Percentiles rank a stretch among this genome's conserved stretches.
Evolutionary conservation across 352 stramenopile species (phyloP).

Genomic region (Phytophthora cryptogea): DNA sequence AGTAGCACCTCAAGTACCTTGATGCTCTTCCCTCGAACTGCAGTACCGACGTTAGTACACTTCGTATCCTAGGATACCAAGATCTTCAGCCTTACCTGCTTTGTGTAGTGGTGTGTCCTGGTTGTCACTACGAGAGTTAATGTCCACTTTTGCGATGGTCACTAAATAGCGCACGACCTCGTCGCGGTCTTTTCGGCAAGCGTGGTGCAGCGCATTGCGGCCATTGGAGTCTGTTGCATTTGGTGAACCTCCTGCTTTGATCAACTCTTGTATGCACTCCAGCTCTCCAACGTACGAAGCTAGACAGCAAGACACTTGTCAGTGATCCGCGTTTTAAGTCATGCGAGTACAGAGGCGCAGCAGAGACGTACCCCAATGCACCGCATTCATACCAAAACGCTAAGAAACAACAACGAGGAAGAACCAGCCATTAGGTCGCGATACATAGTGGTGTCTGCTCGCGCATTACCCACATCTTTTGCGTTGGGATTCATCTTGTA

Average conservation of each 20-base stretch:
- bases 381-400: conserved; percentile 81
- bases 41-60: background rate
- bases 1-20: conserved; percentile 64
- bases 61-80: background rate
- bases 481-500: conserved; percentile 54
- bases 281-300: conserved; percentile 67
- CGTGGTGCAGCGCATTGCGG: conserved; percentile 77
- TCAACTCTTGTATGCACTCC: conserved; percentile 54
- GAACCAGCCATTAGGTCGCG: background rate
- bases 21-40: conserved; percentile 55
- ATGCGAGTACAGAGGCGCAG: background rate
- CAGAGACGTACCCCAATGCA: conserved; percentile 71
- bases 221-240: conserved; percentile 51
- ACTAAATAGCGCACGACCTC: conserved; percentile 64
- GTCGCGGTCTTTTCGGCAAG: conserved; percentile 76
- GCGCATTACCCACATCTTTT: conserved; percentile 49
- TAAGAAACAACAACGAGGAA: conserved; percentile 11
- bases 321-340: background rate
- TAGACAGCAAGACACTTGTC: conserved; percentile 15
- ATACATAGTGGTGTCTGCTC: background rate
- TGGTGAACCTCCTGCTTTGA: conserved; percentile 50
- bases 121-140: conserved; percentile 66
- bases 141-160: conserved; percentile 47
- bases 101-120: conserved; percentile 82
- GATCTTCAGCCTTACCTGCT: conserved; percentile 43